Conservation (phyloP, 2,329 filamentous ascomycete genomes). For the Taxawa tesnikishii region DNA sequence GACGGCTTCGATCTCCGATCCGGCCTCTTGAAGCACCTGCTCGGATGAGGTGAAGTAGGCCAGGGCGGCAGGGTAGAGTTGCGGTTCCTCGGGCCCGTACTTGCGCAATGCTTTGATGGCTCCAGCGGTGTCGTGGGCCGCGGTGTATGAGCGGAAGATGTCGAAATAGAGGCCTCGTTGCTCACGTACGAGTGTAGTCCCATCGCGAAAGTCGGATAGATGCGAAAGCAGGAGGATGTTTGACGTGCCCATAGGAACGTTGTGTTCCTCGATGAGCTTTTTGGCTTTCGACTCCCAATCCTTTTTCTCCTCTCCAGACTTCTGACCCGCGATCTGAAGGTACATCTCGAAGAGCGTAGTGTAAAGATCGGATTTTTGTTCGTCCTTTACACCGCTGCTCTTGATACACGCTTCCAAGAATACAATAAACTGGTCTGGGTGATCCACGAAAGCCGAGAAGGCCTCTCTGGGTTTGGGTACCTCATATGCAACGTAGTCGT, state of each 20-base stretch:
- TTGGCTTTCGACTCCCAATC: constrained; percentile 89
- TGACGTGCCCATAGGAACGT: constrained; percentile 81
- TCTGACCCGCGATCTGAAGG: constrained; percentile 70
- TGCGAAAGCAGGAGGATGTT: constrained; percentile 90
- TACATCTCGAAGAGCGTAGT: constrained; percentile 99
- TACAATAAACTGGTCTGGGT: constrained; percentile 78
- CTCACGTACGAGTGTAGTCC: constrained; percentile 85
- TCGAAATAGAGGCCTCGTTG: constrained; percentile 85
- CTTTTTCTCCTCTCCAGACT: constrained; percentile 56
- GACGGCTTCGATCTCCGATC: constrained; percentile 68
- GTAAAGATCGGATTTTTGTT: constrained; percentile 75
- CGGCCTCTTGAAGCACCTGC: constrained; percentile 71
- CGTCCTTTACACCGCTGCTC: constrained; percentile 55
- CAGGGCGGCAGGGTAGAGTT: constrained; percentile 82
- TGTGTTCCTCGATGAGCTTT: constrained; percentile 67
- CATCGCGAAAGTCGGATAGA: constrained; percentile 77
- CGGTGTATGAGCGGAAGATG: constrained; percentile 92
- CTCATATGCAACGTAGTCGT: constrained; percentile 50
- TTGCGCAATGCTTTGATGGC: constrained; percentile 83
- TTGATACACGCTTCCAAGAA: constrained; percentile 83
- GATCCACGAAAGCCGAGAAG: constrained; percentile 94
- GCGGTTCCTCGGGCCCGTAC: constrained; percentile 82
- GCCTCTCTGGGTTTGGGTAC: constrained; percentile 75
- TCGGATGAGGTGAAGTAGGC: constrained; percentile 86
- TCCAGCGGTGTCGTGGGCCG: constrained; percentile 79